These are phyloP conservation scores for Beta macrorhiza DNA, from an alignment of 179 eudicot genomes.

Conservation along the genomic window DNA sequence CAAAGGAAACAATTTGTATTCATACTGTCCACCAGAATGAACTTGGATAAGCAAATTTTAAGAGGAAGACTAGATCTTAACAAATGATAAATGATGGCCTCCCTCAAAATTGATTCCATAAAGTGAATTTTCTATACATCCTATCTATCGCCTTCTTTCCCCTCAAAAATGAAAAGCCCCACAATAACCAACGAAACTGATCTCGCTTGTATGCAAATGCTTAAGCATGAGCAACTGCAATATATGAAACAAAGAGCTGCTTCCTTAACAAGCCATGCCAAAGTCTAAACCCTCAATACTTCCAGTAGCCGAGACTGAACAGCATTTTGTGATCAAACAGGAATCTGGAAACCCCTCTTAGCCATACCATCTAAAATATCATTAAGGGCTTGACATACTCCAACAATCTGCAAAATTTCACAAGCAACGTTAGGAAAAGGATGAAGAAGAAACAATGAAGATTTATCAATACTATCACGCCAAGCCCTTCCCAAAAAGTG, in stretches of 20 bases:
- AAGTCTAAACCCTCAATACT: not conserved
- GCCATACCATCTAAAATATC: conserved; percentile 94
- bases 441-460: not conserved
- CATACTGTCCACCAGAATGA: conserved; percentile 3
- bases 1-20: conserved; percentile 3
- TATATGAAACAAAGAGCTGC: not conserved
- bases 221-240: not conserved
- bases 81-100: not conserved
- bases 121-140: conserved; percentile 15
- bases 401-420: conserved; percentile 65
- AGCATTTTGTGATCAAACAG: conserved; percentile 47
- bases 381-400: conserved; percentile 88
- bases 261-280: conserved; percentile 5
- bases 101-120: not conserved
- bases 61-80: not conserved
- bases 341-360: conserved; percentile 72
- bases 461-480: not conserved
- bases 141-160: not conserved
- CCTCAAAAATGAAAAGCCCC: conserved; percentile 10
- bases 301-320: conserved; percentile 9
- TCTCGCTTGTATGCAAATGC: conserved; percentile 5
- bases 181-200: conserved; percentile 1
- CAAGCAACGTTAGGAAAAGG: not conserved
- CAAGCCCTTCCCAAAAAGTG: not conserved
- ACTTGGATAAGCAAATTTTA: not conserved